A percentile compares a stretch with the other conserved stretches of the same genome.
Conservation (phyloP, 2,329 filamentous ascomycete genomes). For the Paracorniculantispora psalliotae region DNA sequence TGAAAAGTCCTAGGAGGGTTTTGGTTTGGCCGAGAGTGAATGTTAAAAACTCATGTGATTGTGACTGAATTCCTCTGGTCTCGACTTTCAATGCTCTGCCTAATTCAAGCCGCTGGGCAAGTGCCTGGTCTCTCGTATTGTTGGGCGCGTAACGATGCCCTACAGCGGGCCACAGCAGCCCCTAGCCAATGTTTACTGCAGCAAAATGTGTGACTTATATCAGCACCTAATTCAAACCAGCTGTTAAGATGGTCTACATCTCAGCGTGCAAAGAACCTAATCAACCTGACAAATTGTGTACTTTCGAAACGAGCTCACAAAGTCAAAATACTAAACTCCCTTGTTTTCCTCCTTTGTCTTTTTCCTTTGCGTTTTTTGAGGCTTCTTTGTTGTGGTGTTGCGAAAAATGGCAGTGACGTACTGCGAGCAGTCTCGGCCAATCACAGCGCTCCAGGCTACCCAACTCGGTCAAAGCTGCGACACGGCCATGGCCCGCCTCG, state of each 20-base stretch:
- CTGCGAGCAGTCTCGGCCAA: neutral
- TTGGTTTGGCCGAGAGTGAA: neutral
- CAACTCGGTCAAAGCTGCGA: constrained; percentile 12
- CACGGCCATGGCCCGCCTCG: neutral
- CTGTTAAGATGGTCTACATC: neutral
- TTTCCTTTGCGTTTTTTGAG: neutral
- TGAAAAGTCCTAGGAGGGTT: no score
- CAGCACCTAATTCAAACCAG: neutral
- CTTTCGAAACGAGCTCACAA: no score
- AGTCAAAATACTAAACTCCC: neutral
- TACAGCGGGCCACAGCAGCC: neutral
- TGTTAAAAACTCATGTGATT: neutral
- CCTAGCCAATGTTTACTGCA: neutral
- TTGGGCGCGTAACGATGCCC: neutral
- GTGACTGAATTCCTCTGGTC: neutral
- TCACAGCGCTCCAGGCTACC: constrained; percentile 1
- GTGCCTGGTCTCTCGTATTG: neutral
- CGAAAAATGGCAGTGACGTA: neutral
- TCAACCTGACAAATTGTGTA: no score
- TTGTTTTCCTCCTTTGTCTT: neutral
- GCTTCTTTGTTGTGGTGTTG: neutral
- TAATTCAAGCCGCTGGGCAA: neutral
- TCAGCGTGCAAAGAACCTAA: no score
- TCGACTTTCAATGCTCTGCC: neutral
- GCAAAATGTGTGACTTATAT: neutral